Conservation (phyloP, 2,329 filamentous ascomycete species). For the Talaromyces rugulosus region DNA sequence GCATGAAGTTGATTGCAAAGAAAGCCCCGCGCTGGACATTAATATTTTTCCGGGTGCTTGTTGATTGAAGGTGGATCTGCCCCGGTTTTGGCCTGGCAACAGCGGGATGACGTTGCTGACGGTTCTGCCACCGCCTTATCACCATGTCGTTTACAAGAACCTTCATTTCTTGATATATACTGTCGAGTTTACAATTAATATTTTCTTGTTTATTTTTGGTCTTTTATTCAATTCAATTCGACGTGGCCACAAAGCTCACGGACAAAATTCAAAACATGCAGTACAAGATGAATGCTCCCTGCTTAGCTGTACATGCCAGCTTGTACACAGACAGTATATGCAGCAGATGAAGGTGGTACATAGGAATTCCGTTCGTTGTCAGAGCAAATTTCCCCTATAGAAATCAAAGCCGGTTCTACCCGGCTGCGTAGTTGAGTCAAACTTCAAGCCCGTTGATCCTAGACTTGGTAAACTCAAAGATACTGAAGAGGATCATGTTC, state of each 20-base stretch:
- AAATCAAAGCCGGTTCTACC: neutral
- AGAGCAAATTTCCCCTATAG: neutral
- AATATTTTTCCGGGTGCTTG: slow-evolving; percentile 5
- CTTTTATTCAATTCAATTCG: neutral
- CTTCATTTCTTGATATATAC: neutral
- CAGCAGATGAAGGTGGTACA: neutral
- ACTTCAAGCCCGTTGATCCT: slow-evolving; percentile 37
- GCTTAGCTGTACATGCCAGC: slow-evolving; percentile 1
- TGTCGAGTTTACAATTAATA: neutral
- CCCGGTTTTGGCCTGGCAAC: slow-evolving; percentile 12
- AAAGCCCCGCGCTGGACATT: neutral
- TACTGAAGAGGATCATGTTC: slow-evolving; percentile 46
- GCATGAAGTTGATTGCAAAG: neutral
- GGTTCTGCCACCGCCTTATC: neutral
- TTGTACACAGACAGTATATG: slow-evolving; percentile 8
- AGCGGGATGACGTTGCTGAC: slow-evolving; percentile 13
- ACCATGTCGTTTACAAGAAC: too few species aligned
- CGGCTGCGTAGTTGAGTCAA: slow-evolving; percentile 8
- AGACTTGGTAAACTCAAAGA: slow-evolving; percentile 44
- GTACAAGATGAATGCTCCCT: slow-evolving; percentile 4
- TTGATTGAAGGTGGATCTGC: slow-evolving; percentile 4
- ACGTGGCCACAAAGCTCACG: neutral
- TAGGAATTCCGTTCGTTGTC: neutral
- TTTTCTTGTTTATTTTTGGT: neutral
- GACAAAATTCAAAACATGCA: slow-evolving; percentile 5